Conservation (phyloP, 140 eudicot genomes). For the Bidens hawaiensis region DNA sequence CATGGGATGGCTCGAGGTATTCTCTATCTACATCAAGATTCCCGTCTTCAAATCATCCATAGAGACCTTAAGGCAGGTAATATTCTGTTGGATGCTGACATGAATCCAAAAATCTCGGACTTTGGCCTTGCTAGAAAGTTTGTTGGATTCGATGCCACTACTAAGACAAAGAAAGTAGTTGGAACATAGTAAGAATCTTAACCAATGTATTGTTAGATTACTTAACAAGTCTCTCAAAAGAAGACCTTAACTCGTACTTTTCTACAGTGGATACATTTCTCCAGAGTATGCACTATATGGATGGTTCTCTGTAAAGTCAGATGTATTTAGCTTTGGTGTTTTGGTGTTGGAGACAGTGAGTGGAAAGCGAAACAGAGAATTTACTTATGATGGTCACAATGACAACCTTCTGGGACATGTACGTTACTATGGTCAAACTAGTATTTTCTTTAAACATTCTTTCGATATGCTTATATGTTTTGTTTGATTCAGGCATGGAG, state of each 20-base stretch:
- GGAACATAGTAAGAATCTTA: slow-evolving; percentile 12
- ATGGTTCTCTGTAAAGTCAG: slow-evolving; percentile 20
- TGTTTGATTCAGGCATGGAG: no score
- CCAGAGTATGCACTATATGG: slow-evolving; percentile 24
- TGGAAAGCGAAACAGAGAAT: slow-evolving; percentile 19
- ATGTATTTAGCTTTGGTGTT: slow-evolving; percentile 31
- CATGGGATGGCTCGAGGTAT: no score
- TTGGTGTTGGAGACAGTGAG: slow-evolving; percentile 27
- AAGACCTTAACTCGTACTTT: neutral
- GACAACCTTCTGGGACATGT: slow-evolving; percentile 30
- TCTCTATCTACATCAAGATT: no score
- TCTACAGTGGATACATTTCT: no score
- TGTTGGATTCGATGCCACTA: slow-evolving; percentile 23
- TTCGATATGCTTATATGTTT: no score
- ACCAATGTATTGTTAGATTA: neutral
- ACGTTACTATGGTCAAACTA: no score
- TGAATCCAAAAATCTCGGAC: slow-evolving; percentile 49
- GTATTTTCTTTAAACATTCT: no score
- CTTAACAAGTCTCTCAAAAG: neutral
- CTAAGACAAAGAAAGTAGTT: slow-evolving; percentile 20
- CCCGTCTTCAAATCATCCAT: no score
- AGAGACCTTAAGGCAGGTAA: no score
- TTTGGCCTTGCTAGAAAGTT: slow-evolving; percentile 46
- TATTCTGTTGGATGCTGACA: no score
- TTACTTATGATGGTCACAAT: slow-evolving; percentile 3